Evolutionary conservation across 331 rosid genomes (phyloP).

Genomic region (Pyracantha coccinea): DNA sequence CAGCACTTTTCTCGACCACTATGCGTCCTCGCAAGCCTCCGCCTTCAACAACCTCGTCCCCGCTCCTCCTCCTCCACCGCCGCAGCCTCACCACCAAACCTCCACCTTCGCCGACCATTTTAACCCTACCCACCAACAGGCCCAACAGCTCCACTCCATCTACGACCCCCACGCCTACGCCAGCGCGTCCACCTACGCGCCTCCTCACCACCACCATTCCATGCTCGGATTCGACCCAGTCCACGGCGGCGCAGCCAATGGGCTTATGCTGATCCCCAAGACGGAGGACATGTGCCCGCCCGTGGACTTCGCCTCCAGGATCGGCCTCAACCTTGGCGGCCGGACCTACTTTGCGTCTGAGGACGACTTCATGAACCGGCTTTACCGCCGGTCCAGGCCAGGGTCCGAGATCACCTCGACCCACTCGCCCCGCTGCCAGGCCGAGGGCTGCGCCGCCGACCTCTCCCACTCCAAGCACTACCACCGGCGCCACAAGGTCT

Average conservation of each 20-base stretch:
- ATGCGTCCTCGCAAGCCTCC: slow-evolving; percentile 26
- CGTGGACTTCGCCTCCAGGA: slow-evolving; percentile 57
- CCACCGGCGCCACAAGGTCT: slow-evolving; percentile 98
- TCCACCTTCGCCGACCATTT: slow-evolving; percentile 28
- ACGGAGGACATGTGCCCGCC: slow-evolving; percentile 52
- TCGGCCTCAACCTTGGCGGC: slow-evolving; percentile 92
- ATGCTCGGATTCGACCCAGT: slow-evolving; percentile 55
- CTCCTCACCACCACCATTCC: slow-evolving; percentile 29
- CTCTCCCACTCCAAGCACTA: slow-evolving; percentile 89
- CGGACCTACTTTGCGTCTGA: slow-evolving; percentile 83
- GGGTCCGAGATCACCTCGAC: slow-evolving; percentile 37
- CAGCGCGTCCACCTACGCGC: slow-evolving; percentile 38
- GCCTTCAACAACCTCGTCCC: slow-evolving; percentile 26
- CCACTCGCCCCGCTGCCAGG: slow-evolving; percentile 79
- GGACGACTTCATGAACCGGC: slow-evolving; percentile 77
- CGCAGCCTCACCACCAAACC: background rate
- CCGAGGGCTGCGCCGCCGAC: slow-evolving; percentile 95
- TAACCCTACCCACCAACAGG: background rate
- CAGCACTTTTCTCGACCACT: slow-evolving; percentile 47
- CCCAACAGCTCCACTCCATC: slow-evolving; percentile 21
- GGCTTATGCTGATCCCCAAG: slow-evolving; percentile 55
- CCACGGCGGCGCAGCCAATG: slow-evolving; percentile 21
- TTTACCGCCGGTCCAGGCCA: slow-evolving; percentile 68
- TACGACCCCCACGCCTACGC: slow-evolving; percentile 66
- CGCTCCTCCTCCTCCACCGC: slow-evolving; percentile 1